Evolutionary conservation across 106 monocot species (phyloP), one percentile per base, ranked within the genome.

Genomic region (Ottelia alismoides): DNA sequence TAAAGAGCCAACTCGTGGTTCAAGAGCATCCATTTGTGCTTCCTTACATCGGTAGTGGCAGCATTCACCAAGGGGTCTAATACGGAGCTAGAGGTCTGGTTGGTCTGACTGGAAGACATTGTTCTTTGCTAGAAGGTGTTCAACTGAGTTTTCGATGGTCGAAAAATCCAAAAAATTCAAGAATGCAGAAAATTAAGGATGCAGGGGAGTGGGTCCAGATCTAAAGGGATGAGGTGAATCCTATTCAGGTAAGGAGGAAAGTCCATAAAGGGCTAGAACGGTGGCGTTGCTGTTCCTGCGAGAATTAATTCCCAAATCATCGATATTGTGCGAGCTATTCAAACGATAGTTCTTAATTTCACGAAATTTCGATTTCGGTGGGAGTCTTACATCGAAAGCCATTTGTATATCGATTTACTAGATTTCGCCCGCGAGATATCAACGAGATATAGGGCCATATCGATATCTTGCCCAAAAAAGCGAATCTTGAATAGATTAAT

Each of bases 21-120:
- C 4, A 80, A 86, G 19, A 81, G 49, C 80, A 74, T 80, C 58
- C 85, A 53, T 74, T 81, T 86, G 24, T 67, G 57, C 74, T 74
- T 80, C 43, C 71, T 66, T 47, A 63, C 25, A 19, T 77, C 77
- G 30, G 61, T 28, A 16, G 56, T 46, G 35, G 9, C 35, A 24
- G n/a, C 22, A 20, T 47, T n/a, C n/a, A n/a, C n/a, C n/a, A n/a
- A 50, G 22, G 63, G 52, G 25, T 71, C 74, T 23, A 51, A 76
- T n/a, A 68, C 78, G 28, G 64, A 56, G 28, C 71, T 49, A 1
- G 74, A 74, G 18, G 45, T 45, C 45, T 61, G 66, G 16, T 21
- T 29, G 47, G 45, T 20, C 11, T 17, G 61, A 21, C 28, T 31
- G 28, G 49, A 31, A 1, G 68, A 51, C 74, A 45, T 57, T 45